Evolutionary conservation across 169 alveolate species (phyloP), one percentile per base, ranked within the genome.

Genomic region (Cryptosporidium sp.): DNA sequence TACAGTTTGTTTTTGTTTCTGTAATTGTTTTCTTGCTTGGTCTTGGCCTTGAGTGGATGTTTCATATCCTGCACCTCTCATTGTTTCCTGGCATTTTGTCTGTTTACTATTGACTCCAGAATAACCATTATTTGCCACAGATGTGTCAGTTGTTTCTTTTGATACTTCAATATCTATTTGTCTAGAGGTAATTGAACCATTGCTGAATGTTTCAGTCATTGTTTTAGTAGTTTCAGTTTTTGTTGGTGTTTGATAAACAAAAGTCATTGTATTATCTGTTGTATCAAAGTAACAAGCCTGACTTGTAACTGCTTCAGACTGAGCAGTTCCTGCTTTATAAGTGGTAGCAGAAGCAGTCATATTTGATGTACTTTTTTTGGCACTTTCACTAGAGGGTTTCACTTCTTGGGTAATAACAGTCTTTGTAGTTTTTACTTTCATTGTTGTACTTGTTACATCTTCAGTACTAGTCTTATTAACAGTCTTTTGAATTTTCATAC

Each of bases 201-300:
- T 37, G 16, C 26, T 3, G 33, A 29, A 60, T 3, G 86, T 73
- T 58, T 73, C 86, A 26, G 37, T 52, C 44, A 73, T 35, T 56
- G 86, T 73, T 60, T 72, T 73, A 37, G 60, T 73, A 21, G 86
- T 73, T 21, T 73, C 71, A 60, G 70, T 73, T 58, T 56, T 73
- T 16, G 86, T 26, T 53, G 86, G 71, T 4, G 21, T 3, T 21
- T 39, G 52, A 37, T 14, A 4, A 31, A 56, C 23, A 52, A 52
- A 23, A 9, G 72, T 56, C 0, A 73, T 29, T 60, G 86, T 73
- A 21, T 73, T 73, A 21, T 73, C 53, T 37, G 29, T 14, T 23
- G 72, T 52, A 56, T 73, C 70, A 62, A 53, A 73, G 52, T 33
- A 73, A 39, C 26, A 73, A 0, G 16, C 67, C 8, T 56, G 67